Evolutionary conservation across 495 filamentous ascomycete species (phyloP).

Genomic region (Xylaria curta): DNA sequence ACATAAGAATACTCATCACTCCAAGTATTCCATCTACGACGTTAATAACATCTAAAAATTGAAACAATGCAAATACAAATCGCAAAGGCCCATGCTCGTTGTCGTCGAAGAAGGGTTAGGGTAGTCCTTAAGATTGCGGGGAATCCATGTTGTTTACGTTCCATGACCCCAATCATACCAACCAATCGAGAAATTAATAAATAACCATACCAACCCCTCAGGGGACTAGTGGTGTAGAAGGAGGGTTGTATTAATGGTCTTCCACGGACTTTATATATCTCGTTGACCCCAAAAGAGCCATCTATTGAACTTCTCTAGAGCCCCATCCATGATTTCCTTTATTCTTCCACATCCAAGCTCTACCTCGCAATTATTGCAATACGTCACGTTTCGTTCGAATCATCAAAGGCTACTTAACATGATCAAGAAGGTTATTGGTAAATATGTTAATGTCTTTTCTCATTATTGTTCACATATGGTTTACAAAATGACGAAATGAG

Average conservation of each 20-base stretch:
- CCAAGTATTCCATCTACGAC: background rate
- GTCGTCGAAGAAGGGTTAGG: background rate
- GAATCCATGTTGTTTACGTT: conserved; percentile 26
- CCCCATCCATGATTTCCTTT: background rate
- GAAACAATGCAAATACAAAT: background rate
- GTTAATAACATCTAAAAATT: background rate
- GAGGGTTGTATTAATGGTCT: background rate
- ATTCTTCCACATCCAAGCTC: background rate
- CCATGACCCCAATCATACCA: background rate
- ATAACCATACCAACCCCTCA: conserved; percentile 1
- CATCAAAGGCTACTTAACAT: background rate
- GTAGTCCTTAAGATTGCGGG: conserved; percentile 23
- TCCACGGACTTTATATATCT: background rate
- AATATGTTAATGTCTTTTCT: background rate
- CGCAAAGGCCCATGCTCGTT: background rate
- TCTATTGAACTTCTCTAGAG: background rate
- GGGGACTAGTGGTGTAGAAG: background rate
- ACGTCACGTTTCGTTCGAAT: background rate
- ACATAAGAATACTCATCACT: background rate
- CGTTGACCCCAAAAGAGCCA: background rate
- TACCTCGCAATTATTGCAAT: background rate
- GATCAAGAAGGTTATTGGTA: background rate
- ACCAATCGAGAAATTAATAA: conserved; percentile 3
- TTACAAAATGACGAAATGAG: conserved; percentile 10
- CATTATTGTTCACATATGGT: conserved; percentile 18